These are phyloP conservation scores for Leccinum uliginosum DNA, from an alignment of 768 basidiomycete species.

Conservation along the genomic window DNA sequence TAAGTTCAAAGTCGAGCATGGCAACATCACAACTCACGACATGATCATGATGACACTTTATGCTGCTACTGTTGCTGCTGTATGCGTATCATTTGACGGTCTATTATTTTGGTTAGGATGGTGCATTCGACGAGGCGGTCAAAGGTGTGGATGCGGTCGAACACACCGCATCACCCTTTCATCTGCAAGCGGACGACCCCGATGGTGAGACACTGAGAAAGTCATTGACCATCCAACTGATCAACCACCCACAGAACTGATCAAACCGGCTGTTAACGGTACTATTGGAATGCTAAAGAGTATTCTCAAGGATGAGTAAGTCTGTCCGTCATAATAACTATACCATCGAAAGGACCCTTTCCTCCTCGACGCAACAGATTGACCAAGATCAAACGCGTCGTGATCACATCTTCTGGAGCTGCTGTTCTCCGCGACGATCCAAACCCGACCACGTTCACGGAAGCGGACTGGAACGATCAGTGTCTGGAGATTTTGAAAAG, in stretches of 20 bases:
- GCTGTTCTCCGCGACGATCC: conserved; percentile 36
- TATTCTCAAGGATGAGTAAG: neutral
- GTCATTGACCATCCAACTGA: neutral
- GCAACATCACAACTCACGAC: neutral
- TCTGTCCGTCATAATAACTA: neutral
- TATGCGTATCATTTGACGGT: neutral
- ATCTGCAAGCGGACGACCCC: neutral
- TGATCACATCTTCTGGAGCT: conserved; percentile 63
- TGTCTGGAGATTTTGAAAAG: conserved; percentile 35
- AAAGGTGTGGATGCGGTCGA: conserved; percentile 60
- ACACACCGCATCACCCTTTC: neutral
- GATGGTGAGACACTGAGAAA: neutral
- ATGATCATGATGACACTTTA: neutral
- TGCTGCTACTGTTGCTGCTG: neutral
- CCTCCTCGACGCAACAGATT: neutral
- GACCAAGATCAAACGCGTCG: conserved; percentile 59
- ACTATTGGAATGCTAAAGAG: neutral
- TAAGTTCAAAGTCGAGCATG: neutral
- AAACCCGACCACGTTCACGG: conserved; percentile 33
- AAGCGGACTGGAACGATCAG: conserved; percentile 59
- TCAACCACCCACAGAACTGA: neutral
- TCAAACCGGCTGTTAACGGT: neutral
- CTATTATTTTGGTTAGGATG: conserved; percentile 35
- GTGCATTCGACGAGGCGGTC: conserved; percentile 77
- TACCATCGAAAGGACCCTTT: neutral